Base-by-base conservation (phyloP, 2,329 filamentous ascomycete species). In the Cercospora nicotianae region DNA sequence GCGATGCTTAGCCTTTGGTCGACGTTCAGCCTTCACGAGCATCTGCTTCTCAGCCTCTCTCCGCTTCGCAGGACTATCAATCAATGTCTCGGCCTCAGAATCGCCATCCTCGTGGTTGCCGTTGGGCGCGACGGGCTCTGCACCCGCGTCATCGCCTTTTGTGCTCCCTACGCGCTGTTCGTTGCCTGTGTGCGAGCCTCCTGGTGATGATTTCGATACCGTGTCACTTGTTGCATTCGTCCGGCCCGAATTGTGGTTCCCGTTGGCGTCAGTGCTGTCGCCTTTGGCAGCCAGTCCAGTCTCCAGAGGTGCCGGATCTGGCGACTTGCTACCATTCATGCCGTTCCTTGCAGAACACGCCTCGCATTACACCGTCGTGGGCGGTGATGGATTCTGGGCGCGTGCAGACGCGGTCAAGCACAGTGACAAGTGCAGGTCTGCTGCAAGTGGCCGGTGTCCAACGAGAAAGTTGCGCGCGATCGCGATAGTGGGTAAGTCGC, bases 61-160 rank as follows among this genome's bases (percentile, higher is more conserved):
- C 64, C 78, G 77, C 72, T 83, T 80, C 69, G 81, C 78, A 33
- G 80, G 78, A 31, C 77, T 80, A 60, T 83, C 78, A 42, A 84
- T 81, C 67, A 84, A 79, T 33, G 83, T 84, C 76, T 84, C 83
- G 62, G 83, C 83, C 75, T 85, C 83, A 16, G 82, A 84, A 71
- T 83, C 81, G 70, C 79, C 80, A 63, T 77, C 79, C 18, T 77
- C 73, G 58, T 72, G 69, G 42, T 64, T 74, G 58, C 70, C 71
- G 55, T 72, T 70, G 10, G 63, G 62, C 20, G 45, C 51, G 12
- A 64, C 28, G 9, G 55, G 33, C 12, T 69, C 68, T n/a, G 20
- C 18, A 23, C 66, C 66, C 12, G 55, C 45, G 28, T 64, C 58
- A 5, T 60, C 45, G 8, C 60, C 60, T n/a, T 63, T 66, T 55